phyloP scores from a whole-genome alignment of 176 grass and related monocot species.

The Carex scoparia region DNA sequence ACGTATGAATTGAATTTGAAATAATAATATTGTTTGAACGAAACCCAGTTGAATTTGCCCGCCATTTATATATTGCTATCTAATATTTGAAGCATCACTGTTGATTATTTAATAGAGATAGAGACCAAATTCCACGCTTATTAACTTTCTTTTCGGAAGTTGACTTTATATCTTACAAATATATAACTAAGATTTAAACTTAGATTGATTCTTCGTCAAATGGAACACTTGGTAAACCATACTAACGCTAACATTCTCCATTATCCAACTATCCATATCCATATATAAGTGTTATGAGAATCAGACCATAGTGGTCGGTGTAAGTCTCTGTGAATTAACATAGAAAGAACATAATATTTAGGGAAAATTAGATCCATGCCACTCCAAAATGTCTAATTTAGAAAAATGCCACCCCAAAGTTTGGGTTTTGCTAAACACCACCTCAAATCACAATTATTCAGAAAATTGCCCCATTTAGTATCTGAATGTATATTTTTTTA shows the following conservation, averaged over 20 bases:
- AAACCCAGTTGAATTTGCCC: neutral
- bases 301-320: no score
- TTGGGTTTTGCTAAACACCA: no score
- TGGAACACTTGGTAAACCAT: neutral
- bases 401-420: no score
- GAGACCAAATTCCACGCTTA: neutral
- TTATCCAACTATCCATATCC: neutral
- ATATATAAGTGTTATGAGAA: no score
- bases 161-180: neutral
- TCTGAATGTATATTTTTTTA: no score
- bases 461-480: no score
- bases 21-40: neutral
- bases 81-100: neutral
- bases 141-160: neutral
- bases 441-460: no score
- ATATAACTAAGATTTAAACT: neutral
- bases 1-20: neutral
- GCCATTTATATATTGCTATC: neutral
- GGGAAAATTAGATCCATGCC: no score
- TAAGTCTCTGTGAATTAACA: no score
- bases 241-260: neutral
- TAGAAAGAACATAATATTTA: no score
- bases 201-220: neutral
- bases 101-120: neutral
- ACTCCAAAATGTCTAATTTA: no score